A percentile compares a stretch with the other conserved stretches of the same genome.
Conservation (phyloP, 2,329 filamentous ascomycete genomes). For the Berkeleyomyces basicola region DNA sequence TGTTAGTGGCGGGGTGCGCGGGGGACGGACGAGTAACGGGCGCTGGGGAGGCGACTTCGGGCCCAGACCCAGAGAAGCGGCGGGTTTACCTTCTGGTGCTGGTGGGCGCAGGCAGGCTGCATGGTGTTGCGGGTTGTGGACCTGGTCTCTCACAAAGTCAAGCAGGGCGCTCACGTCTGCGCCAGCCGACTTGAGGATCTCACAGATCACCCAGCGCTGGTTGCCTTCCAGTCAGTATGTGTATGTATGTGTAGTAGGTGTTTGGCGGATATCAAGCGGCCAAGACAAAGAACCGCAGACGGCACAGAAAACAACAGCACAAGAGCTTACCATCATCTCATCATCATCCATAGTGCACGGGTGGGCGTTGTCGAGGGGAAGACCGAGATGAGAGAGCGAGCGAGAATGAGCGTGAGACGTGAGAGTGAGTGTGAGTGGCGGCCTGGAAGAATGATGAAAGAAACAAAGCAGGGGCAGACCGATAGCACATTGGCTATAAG, state of each 20-base stretch:
- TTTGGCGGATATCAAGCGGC: neutral
- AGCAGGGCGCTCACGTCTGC: neutral
- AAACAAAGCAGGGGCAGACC: neutral
- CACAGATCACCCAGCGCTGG: neutral
- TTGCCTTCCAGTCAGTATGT: neutral
- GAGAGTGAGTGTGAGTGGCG: neutral
- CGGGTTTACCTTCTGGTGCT: neutral
- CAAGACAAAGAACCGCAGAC: neutral
- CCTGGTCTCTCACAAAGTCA: constrained; percentile 5
- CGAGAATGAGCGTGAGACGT: neutral
- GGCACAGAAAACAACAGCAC: neutral
- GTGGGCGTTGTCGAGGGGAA: neutral
- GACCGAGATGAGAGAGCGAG: neutral
- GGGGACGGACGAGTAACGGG: neutral
- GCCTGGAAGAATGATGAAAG: neutral
- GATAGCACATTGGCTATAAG: neutral
- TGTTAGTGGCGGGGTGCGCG: neutral
- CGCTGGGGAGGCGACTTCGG: neutral
- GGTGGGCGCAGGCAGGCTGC: neutral
- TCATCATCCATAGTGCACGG: neutral
- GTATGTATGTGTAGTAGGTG: neutral
- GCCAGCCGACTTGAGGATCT: constrained; percentile 1
- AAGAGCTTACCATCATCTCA: neutral
- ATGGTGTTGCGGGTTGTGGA: neutral
- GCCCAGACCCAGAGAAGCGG: neutral